Evolutionary conservation across 2,329 filamentous ascomycete genomes (phyloP).

Genomic region (Colletotrichum noveboracense): DNA sequence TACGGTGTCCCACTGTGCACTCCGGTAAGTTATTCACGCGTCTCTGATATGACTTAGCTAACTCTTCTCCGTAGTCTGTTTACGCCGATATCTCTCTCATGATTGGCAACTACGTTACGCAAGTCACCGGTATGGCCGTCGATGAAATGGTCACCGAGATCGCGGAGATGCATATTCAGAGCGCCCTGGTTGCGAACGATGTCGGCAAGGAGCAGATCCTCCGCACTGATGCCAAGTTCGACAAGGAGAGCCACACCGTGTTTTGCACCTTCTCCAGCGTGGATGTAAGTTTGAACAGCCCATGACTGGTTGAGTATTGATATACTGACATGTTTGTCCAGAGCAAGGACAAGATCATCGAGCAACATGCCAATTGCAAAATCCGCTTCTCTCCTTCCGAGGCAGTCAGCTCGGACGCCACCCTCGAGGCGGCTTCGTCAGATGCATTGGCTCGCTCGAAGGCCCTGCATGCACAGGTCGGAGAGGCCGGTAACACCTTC

Average conservation of each 20-base stretch:
- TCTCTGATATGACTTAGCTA: neutral
- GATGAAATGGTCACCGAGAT: slow-evolving; percentile 67
- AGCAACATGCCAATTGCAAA: slow-evolving; percentile 32
- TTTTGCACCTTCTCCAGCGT: neutral
- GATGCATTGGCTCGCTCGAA: neutral
- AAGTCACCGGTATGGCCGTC: slow-evolving; percentile 61
- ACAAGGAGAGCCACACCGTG: slow-evolving; percentile 43
- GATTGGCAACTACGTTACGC: slow-evolving; percentile 66
- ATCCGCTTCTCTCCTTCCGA: neutral
- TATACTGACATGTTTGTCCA: too few relatives aligned
- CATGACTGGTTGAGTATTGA: too few relatives aligned
- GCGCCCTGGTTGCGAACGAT: slow-evolving; percentile 67
- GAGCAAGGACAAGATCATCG: slow-evolving; percentile 61
- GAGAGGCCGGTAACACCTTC: slow-evolving; percentile 62
- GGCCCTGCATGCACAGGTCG: neutral
- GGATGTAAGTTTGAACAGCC: neutral
- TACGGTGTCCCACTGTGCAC: slow-evolving; percentile 71
- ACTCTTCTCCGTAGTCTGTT: slow-evolving; percentile 25
- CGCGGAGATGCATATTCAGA: slow-evolving; percentile 69
- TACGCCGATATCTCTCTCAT: slow-evolving; percentile 70
- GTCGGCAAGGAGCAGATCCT: slow-evolving; percentile 60
- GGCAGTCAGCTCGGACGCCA: neutral
- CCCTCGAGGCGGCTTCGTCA: neutral
- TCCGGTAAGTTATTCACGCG: slow-evolving; percentile 37
- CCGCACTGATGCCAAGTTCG: slow-evolving; percentile 61